A percentile compares a stretch with the other conserved stretches of the same genome.
Conservation (phyloP, 306 rosid genomes). For the Dalbergia cochinchinensis region DNA sequence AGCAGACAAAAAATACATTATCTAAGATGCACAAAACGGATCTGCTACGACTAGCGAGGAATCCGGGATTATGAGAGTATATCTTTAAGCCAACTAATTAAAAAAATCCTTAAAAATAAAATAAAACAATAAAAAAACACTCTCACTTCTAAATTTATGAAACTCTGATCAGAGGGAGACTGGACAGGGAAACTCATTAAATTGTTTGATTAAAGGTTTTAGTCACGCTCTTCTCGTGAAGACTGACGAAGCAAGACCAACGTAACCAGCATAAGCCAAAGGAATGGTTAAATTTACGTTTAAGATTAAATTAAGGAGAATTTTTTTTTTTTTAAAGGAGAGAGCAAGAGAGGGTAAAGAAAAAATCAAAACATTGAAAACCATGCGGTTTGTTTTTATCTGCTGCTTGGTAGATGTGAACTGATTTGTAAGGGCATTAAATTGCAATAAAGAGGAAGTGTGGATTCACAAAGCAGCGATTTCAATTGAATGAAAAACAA, state of each 20-base stretch:
- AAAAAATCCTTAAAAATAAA: not conserved
- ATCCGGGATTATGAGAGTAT: not conserved
- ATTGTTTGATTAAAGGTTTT: not conserved
- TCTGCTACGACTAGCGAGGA: not conserved
- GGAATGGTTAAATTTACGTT: not conserved
- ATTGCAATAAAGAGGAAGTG: not conserved
- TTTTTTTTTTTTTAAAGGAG: no score
- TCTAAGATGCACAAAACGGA: not conserved
- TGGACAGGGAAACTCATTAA: not conserved
- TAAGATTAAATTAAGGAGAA: not conserved
- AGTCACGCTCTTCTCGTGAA: slow-evolving; percentile 13
- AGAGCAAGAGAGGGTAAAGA: not conserved
- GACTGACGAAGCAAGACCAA: slow-evolving; percentile 2
- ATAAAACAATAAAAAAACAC: not conserved
- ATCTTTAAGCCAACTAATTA: not conserved
- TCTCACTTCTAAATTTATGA: not conserved
- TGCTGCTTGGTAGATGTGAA: not conserved
- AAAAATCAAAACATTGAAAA: not conserved
- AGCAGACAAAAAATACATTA: not conserved
- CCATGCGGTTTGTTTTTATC: not conserved
- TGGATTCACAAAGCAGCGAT: not conserved
- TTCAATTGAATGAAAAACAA: not conserved
- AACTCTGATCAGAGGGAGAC: not conserved
- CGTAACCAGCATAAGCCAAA: not conserved
- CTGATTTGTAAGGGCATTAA: not conserved